Conservation (phyloP, 2,329 filamentous ascomycete species). For the Fusarium incarnatum region DNA sequence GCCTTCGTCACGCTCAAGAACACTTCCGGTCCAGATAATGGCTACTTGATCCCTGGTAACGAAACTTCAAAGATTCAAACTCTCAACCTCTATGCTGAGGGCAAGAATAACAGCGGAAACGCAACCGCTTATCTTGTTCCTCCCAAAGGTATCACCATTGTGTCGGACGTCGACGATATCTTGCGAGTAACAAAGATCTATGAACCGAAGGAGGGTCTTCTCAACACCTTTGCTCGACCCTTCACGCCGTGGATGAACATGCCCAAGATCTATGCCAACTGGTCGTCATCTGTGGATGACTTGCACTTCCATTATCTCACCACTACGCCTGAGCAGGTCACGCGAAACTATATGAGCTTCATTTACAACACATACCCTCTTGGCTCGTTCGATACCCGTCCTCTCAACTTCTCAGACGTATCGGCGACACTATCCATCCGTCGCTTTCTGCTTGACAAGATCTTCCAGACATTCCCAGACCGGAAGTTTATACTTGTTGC, state of each 20-base stretch:
- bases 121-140: conserved; percentile 82
- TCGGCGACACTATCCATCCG: conserved; percentile 78
- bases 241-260: conserved; percentile 83
- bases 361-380: conserved; percentile 83
- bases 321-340: conserved; percentile 82
- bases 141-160: conserved; percentile 73
- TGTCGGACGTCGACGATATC: conserved; percentile 85
- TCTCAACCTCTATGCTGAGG: conserved; percentile 74
- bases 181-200: conserved; percentile 86
- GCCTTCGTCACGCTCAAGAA: conserved; percentile 73
- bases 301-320: conserved; percentile 86
- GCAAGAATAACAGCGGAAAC: conserved; percentile 73
- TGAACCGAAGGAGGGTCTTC: conserved; percentile 76
- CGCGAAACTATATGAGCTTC: conserved; percentile 82
- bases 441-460: conserved; percentile 74
- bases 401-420: conserved; percentile 83
- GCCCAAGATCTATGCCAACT: conserved; percentile 82
- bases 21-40: conserved; percentile 61
- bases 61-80: conserved; percentile 73
- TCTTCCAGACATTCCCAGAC: conserved; percentile 80
- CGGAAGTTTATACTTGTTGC: conserved; percentile 81
- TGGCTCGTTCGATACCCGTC: conserved; percentile 81
- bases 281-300: conserved; percentile 73
- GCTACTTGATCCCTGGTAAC: conserved; percentile 70
- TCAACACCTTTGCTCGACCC: conserved; percentile 80